Evolutionary conservation across 192 early-diverging fungal genomes (phyloP).

Genomic region (Mortierella hygrophila): DNA sequence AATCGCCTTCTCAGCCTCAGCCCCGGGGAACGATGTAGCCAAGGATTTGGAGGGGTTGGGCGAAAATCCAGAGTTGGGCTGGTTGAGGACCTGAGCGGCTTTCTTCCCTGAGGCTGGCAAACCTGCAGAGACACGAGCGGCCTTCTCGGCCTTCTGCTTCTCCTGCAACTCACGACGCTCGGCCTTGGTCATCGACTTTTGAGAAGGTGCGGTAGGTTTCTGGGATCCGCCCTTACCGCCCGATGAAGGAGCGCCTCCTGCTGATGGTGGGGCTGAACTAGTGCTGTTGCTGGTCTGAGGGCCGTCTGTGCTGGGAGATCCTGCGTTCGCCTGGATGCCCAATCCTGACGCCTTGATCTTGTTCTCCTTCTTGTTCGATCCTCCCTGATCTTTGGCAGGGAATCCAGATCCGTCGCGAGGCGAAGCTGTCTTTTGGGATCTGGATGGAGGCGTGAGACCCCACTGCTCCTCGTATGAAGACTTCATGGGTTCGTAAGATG

Average conservation of each 20-base stretch:
- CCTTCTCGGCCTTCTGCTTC: conserved; percentile 84
- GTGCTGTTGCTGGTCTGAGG: conserved; percentile 16
- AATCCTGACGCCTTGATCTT: conserved; percentile 41
- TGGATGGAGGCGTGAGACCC: conserved; percentile 37
- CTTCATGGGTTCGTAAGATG: conserved; percentile 63
- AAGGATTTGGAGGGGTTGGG: conserved; percentile 33
- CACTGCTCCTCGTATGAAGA: conserved; percentile 64
- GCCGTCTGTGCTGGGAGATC: conserved; percentile 7
- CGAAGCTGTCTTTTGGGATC: conserved; percentile 35
- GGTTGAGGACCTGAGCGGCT: conserved; percentile 41
- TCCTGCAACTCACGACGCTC: conserved; percentile 92
- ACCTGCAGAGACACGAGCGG: conserved; percentile 58
- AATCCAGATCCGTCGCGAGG: conserved; percentile 44
- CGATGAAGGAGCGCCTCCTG: conserved; percentile 12
- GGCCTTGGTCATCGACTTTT: conserved; percentile 83
- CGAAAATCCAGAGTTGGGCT: conserved; percentile 34
- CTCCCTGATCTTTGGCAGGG: conserved; percentile 24
- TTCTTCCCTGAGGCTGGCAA: conserved; percentile 56
- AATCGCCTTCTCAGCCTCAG: conserved; percentile 43
- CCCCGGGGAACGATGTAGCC: conserved; percentile 40
- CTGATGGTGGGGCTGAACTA: conserved; percentile 9
- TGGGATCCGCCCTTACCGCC: conserved; percentile 23
- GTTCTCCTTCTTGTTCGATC: conserved; percentile 33
- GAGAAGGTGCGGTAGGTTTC: conserved; percentile 43
- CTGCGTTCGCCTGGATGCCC: conserved; percentile 35